Percentiles rank a stretch among this genome's conserved stretches.
phyloP scores from a whole-genome alignment of 176 grass and related monocot species.

The Phoenix dactylifera region DNA sequence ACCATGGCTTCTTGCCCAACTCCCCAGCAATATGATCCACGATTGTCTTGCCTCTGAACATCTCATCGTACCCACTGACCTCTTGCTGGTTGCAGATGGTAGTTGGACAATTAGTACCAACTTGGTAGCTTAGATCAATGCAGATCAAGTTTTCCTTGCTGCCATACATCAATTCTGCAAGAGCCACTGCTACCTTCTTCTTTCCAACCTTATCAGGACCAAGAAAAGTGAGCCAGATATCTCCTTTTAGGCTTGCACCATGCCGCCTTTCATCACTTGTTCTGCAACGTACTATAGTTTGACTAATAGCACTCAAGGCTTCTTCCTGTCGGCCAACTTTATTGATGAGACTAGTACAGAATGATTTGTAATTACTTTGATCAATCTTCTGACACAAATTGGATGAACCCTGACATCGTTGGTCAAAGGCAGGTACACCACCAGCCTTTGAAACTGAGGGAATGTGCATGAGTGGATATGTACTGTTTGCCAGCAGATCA shows the following conservation, averaged over 20 bases:
- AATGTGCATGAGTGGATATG: slow-evolving; percentile 21
- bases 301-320: slow-evolving; percentile 51
- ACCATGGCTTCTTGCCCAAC: slow-evolving; percentile 49
- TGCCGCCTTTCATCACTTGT: slow-evolving; percentile 20
- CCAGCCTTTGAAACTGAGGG: slow-evolving; percentile 23
- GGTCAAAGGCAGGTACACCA: slow-evolving; percentile 43
- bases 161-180: slow-evolving; percentile 58
- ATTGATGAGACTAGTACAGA: slow-evolving; percentile 47
- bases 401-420: slow-evolving; percentile 30
- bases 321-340: slow-evolving; percentile 79
- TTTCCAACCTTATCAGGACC: slow-evolving; percentile 63
- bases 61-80: slow-evolving; percentile 12
- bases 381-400: slow-evolving; percentile 30
- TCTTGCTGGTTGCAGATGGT: neutral
- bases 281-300: slow-evolving; percentile 32
- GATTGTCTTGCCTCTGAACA: slow-evolving; percentile 60
- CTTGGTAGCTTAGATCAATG: slow-evolving; percentile 54
- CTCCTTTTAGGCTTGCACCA: slow-evolving; percentile 45
- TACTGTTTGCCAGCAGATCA: slow-evolving; percentile 9
- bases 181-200: slow-evolving; percentile 42
- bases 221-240: slow-evolving; percentile 80
- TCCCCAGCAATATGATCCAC: slow-evolving; percentile 60
- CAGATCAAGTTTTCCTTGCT: slow-evolving; percentile 57
- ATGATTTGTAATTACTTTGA: slow-evolving; percentile 59
- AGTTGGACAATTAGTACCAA: neutral